Evolutionary conservation across 2,329 filamentous ascomycete species (phyloP), one percentile per base, ranked within the genome.

Genomic region (Colletotrichum sp.): DNA sequence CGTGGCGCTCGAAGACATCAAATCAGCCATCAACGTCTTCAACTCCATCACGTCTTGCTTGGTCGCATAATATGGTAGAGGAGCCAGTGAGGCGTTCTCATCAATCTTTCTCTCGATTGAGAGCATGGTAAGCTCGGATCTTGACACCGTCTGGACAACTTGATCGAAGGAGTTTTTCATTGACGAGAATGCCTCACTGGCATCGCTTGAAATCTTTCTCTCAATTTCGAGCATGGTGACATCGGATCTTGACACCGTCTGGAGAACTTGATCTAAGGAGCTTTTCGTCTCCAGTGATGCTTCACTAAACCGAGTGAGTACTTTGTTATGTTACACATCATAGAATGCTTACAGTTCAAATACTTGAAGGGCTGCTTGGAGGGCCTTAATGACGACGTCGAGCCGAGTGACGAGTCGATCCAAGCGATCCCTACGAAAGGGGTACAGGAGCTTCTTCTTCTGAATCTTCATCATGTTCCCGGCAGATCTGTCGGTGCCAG

Each of bases 351-450:
- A 63, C 59, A 38, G 13, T 38, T 63, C 30, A 0, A 38, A 9
- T 6, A 26, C 7, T 38, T 63, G 59, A 24, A 68, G 48, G 3
- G 48, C 65, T 5, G 43, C n/a, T 7, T 58, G 65, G 7, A 68
- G 48, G 3, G 65, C 21, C 7, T 55, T n/a, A 21, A 34, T 68
- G 7, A 36, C 43, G 4, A 12, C 13, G 24, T 34, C 65, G 13
- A 68, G 48, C 12, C 65, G 14, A 5, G 18, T 30, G 0, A 52
- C 30, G 13, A 68, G 30, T 14, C 43, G 65, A 18, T 34, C 38
- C 30, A 68, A 28, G 13, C 38, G 48, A 68, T 68, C 65, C 30
- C 48, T 58, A 2, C 65, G 65, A 16, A 68, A 68, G 43, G 65
- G 65, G 10, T 68, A 68, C 21, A 68, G 5, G 0, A 68, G 30